Conservation (phyloP, 805 yeast species). For the Hanseniaspora valbyensis region DNA sequence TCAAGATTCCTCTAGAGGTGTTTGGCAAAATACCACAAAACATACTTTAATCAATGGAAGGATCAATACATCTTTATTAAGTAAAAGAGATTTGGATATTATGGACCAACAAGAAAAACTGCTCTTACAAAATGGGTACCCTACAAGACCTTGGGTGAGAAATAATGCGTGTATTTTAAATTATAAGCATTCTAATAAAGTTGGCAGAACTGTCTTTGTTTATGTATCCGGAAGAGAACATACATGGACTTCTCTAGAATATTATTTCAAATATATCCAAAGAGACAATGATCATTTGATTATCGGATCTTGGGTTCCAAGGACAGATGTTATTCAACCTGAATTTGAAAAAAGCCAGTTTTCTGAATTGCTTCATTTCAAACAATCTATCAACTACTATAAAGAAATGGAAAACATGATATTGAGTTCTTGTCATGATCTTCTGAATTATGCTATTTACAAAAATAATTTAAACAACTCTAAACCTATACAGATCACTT, state of each 20-base stretch:
- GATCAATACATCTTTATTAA: conserved; percentile 1
- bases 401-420: not conserved
- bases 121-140: conserved; percentile 24
- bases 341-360: conserved; percentile 21
- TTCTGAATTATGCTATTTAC: conserved; percentile 11
- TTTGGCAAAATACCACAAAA: conserved; percentile 3
- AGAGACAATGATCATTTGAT: conserved; percentile 57
- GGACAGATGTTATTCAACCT: conserved; percentile 5
- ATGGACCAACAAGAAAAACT: conserved; percentile 19
- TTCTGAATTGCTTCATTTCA: conserved; percentile 1
- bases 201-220: conserved; percentile 40
- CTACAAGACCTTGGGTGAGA: conserved; percentile 25
- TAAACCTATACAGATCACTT: conserved; percentile 26
- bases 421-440: conserved; percentile 11
- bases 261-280: conserved; percentile 46
- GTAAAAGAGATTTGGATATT: not conserved
- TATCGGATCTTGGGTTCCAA: conserved; percentile 43
- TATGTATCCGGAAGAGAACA: conserved; percentile 55
- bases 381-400: not conserved
- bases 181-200: not conserved
- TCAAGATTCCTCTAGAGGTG: conserved; percentile 17
- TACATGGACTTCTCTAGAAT: conserved; percentile 67
- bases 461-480: conserved; percentile 10
- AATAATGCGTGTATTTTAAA: conserved; percentile 11
- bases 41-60: conserved; percentile 15